Evolutionary conservation across 2,329 filamentous ascomycete species (phyloP), one percentile per base, ranked within the genome.

Genomic region (Fusarium sp.): DNA sequence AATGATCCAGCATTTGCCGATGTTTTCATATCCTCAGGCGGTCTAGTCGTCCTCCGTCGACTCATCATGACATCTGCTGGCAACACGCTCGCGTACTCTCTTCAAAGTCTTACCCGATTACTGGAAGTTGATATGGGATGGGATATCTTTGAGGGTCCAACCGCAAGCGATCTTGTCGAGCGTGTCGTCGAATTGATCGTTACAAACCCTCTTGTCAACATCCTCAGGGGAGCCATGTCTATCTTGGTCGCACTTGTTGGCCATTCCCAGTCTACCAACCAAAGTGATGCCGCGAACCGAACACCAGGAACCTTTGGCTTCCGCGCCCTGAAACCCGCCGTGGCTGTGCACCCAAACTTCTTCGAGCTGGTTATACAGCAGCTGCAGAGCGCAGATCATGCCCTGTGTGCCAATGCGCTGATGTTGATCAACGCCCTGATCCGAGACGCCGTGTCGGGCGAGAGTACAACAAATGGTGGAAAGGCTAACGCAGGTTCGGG

Each of bases 61-160:
- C 87, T 98, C 61, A 94, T 96, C 73, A 91, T 98, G 87, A 90
- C 90, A 74, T 92, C 95, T 36, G 93, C 90, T 65, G 96, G 96
- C 66, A 99, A 99, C 83, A 98, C 96, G 3, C 87, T 99, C 80
- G 96, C 96, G 69, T 99, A 99, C 84, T 94, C 95, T 70, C 87
- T 99, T 68, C 96, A 97, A 75, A 96, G 94, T 78, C 89, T 98
- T 78, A 94, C 92, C 65, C 90, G 95, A 64, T 85, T 99, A 68
- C 87, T 99, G 70, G 96, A 99, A 84, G 93, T 98, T 44, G 96
- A 98, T 84, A 98, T 98, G 89, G 96, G 96, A 67, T 99, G 96
- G 96, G 95, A 98, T 73, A 90, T 93, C 69, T 93, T 95, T 78
- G 91, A 93, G 78, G 87, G 88, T 4, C 83, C 88, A 24, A 85